These are phyloP conservation scores for Blechomonas ayalai DNA, from an alignment of 208 protist species.

Conservation along the genomic window DNA sequence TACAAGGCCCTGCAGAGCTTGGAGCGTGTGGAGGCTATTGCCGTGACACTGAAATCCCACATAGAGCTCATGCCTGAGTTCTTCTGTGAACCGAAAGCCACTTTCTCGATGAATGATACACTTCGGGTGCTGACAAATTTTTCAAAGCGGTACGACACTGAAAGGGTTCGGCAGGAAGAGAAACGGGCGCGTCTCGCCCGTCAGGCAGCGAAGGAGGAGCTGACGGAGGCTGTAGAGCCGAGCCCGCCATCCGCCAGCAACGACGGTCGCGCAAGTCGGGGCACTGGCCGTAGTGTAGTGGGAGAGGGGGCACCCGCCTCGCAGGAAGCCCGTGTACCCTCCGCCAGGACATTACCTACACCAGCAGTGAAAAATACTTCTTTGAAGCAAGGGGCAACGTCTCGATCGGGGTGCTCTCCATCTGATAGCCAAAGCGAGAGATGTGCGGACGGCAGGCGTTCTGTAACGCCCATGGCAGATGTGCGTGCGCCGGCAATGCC, in stretches of 20 bases:
- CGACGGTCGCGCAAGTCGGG: neutral
- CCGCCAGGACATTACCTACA: too few species aligned
- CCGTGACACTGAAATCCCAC: slow-evolving; percentile 28
- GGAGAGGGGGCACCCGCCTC: neutral
- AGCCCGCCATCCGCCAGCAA: too few species aligned
- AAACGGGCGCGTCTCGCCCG: slow-evolving; percentile 3
- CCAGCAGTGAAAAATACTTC: too few species aligned
- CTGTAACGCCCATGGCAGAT: too few species aligned
- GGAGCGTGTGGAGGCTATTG: slow-evolving; percentile 38
- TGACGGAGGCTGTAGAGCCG: too few species aligned
- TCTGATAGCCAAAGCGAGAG: too few species aligned
- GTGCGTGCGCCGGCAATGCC: too few species aligned
- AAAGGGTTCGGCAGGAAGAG: slow-evolving; percentile 12
- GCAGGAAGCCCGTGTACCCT: neutral
- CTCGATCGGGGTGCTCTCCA: too few species aligned
- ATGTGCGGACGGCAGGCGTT: too few species aligned
- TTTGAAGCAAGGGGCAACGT: too few species aligned
- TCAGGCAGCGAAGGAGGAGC: neutral
- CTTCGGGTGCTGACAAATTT: slow-evolving; percentile 46
- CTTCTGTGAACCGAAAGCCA: slow-evolving; percentile 41
- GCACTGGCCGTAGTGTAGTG: neutral
- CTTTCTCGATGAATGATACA: slow-evolving; percentile 44
- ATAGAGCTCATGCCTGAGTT: slow-evolving; percentile 39
- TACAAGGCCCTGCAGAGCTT: slow-evolving; percentile 25
- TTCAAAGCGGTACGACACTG: slow-evolving; percentile 49